Evolutionary conservation across 2,329 filamentous ascomycete genomes (phyloP), one percentile per base, ranked within the genome.

Genomic region (Clarireedia sp.): DNA sequence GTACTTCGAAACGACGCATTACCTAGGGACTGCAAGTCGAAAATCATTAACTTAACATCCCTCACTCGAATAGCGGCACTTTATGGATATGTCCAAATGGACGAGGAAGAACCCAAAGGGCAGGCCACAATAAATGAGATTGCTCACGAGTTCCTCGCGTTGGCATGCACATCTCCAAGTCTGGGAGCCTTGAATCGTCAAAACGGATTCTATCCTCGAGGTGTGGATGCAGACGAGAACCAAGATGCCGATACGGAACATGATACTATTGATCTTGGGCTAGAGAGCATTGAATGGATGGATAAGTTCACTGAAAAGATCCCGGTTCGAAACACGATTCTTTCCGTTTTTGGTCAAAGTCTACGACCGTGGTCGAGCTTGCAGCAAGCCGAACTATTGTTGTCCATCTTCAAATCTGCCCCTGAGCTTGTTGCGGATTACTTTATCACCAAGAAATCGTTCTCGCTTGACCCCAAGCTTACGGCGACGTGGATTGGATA

Each of bases 401-500:
- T 92, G 4, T 78, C 85, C 3, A 90, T 95, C 36, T 95, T 99
- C 67, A 78, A 77, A 59, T 81, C 82, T 7, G 89, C 87, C 0
- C 92, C 95, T 0, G 94, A 97, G 70, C 78, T 97, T 3, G 81
- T 95, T 1, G 87, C 90, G 44, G 85, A 90, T 65, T 99, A 95
- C 69, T 97, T 96, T 67, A 77, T 83, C 44, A 85, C 82, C 67
- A 91, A 90, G 66, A 84, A 81, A 58, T 81, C 85, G 53, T 94
- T 97, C 65, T 82, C 85, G 0, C 90, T 95, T 60, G 91, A 97
- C 43, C 91, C 94, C 0, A 97, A 96, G 67, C 78, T 95, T 5
- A 94, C 90, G 3, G 85, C 90, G 45, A 94, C 90, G 0, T 99
- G 94, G 94, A 88, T 97, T 62, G 91, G 92, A 43, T 96, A 95